Conservation (phyloP, 305 asterid genomes). For the Fraxinus nigra region DNA sequence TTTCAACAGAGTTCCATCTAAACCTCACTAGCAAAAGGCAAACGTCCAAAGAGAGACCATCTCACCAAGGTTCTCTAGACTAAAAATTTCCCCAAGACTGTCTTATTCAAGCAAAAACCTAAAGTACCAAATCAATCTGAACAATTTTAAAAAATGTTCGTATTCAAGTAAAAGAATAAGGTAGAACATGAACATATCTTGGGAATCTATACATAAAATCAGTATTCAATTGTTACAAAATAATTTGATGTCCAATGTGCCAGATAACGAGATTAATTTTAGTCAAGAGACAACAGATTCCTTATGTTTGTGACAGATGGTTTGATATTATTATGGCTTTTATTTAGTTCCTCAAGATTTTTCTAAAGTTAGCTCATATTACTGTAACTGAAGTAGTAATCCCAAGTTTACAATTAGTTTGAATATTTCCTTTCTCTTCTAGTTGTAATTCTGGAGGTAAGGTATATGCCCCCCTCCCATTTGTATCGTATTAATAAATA, state of each 20-base stretch:
- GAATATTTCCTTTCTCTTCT: background rate
- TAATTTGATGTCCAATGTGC: background rate
- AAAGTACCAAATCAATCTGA: background rate
- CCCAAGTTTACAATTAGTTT: background rate
- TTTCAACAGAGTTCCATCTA: background rate
- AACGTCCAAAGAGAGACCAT: background rate
- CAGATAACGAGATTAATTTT: background rate
- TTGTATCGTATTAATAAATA: background rate
- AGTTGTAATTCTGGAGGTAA: background rate
- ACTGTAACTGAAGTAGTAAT: background rate
- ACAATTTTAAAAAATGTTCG: background rate
- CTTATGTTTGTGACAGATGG: background rate
- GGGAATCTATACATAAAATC: background rate
- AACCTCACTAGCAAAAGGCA: background rate
- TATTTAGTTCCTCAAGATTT: background rate
- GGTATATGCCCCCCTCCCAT: background rate
- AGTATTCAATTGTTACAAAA: background rate
- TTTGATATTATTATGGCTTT: background rate
- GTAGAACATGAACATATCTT: background rate
- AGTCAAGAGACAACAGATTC: background rate
- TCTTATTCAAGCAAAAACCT: background rate
- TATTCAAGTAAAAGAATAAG: background rate
- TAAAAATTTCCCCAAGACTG: background rate
- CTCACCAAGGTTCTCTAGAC: background rate
- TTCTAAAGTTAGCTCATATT: background rate